phyloP scores from a whole-genome alignment of 106 monocot species.

The Apostasia shenzhenica region DNA sequence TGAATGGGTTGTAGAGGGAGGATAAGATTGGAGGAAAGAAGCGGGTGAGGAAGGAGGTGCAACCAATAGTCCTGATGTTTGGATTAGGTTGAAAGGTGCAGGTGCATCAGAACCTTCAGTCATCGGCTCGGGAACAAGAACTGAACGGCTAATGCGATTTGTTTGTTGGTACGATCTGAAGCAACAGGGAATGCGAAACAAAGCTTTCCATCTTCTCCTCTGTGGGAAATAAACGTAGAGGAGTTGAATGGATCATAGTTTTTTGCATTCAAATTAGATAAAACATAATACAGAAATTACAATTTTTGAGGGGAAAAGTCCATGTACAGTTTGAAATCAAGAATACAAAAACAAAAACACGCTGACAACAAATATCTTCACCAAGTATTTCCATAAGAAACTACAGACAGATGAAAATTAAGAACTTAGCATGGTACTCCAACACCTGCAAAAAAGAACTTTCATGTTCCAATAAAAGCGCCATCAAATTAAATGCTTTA shows the following conservation, averaged over 20 bases:
- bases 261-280: background rate
- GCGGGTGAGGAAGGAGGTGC: constrained; percentile 85
- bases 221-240: constrained; percentile 6
- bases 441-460: too few relatives aligned
- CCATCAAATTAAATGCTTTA: too few relatives aligned
- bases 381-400: too few relatives aligned
- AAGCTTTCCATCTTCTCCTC: constrained; percentile 56
- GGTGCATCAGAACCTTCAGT: constrained; percentile 9
- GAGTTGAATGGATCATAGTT: too few relatives aligned
- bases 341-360: too few relatives aligned
- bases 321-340: too few relatives aligned
- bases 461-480: too few relatives aligned
- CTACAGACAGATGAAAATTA: too few relatives aligned
- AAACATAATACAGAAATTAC: too few relatives aligned
- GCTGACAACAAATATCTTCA: too few relatives aligned
- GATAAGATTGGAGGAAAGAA: constrained; percentile 63
- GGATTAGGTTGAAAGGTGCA: constrained; percentile 16
- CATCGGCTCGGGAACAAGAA: constrained; percentile 42
- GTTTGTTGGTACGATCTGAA: constrained; percentile 42
- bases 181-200: constrained; percentile 57
- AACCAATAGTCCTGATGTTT: constrained; percentile 39
- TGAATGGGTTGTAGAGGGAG: constrained; percentile 43
- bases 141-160: constrained; percentile 45
- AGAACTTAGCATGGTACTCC: too few relatives aligned
- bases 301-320: too few relatives aligned